These are phyloP conservation scores for Oryza longistaminata DNA, from an alignment of 176 grass and related monocot genomes.

Conservation along the genomic window DNA sequence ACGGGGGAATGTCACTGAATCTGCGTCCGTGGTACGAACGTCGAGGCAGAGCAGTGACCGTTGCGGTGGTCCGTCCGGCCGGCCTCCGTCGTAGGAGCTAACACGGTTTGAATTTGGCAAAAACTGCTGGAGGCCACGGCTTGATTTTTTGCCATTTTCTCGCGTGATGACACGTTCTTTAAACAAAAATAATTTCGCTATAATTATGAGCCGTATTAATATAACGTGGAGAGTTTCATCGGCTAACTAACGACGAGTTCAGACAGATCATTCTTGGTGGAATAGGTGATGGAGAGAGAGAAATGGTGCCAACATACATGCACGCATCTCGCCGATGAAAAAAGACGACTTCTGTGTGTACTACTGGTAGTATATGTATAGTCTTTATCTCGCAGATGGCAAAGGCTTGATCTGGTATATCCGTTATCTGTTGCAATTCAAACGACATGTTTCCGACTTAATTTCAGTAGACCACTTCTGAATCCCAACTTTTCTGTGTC, in stretches of 20 bases:
- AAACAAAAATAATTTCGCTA: neutral
- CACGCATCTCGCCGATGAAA: neutral
- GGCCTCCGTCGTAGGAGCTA: neutral
- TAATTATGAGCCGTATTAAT: too few relatives aligned
- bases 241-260: neutral
- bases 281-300: neutral
- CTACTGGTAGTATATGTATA: too few relatives aligned
- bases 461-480: neutral
- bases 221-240: too few relatives aligned
- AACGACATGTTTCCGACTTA: neutral
- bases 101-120: neutral
- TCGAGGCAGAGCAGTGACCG: neutral
- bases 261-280: neutral
- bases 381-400: too few relatives aligned
- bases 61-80: constrained; percentile 6
- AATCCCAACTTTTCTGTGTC: neutral
- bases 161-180: neutral
- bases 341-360: neutral
- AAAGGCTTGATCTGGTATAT: too few relatives aligned
- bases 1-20: too few relatives aligned
- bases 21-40: neutral
- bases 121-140: neutral
- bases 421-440: neutral
- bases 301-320: neutral
- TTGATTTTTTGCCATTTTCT: neutral